These are phyloP conservation scores for Aspergillus ellipticus DNA, from an alignment of 495 filamentous ascomycete species.

Conservation along the genomic window DNA sequence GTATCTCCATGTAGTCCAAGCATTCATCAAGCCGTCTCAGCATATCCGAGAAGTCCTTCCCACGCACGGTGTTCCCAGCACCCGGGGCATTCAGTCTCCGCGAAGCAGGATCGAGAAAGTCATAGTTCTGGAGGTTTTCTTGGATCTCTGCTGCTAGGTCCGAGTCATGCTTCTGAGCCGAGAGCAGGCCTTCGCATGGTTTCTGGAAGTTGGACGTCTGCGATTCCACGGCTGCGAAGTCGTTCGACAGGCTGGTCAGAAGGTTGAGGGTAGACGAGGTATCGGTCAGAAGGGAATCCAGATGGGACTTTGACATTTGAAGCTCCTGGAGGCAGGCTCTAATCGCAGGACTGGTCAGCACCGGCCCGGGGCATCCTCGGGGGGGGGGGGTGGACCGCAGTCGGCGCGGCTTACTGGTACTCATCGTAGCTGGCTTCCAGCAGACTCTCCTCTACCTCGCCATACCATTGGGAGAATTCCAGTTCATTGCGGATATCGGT, in stretches of 20 bases:
- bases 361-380: neutral
- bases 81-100: constrained; percentile 88
- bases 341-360: constrained; percentile 15
- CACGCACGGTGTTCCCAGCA: constrained; percentile 75
- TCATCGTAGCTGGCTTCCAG: constrained; percentile 79
- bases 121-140: constrained; percentile 84
- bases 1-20: constrained; percentile 80
- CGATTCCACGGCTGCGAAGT: constrained; percentile 79
- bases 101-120: constrained; percentile 86
- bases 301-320: constrained; percentile 69
- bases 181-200: constrained; percentile 80
- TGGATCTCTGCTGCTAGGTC: constrained; percentile 76
- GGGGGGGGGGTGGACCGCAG: neutral
- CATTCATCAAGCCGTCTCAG: constrained; percentile 80
- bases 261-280: constrained; percentile 69
- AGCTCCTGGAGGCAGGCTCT: constrained; percentile 79
- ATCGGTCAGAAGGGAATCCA: constrained; percentile 73
- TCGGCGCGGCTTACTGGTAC: constrained; percentile 62
- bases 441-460: constrained; percentile 60
- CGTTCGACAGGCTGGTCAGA: constrained; percentile 70
- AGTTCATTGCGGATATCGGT: constrained; percentile 47
- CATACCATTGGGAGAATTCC: constrained; percentile 60
- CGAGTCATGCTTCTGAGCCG: constrained; percentile 72
- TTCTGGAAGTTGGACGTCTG: constrained; percentile 89
- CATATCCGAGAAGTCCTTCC: constrained; percentile 80